phyloP scores from a whole-genome alignment of 2,329 filamentous ascomycete species.

The Raffaelea albimanens region DNA sequence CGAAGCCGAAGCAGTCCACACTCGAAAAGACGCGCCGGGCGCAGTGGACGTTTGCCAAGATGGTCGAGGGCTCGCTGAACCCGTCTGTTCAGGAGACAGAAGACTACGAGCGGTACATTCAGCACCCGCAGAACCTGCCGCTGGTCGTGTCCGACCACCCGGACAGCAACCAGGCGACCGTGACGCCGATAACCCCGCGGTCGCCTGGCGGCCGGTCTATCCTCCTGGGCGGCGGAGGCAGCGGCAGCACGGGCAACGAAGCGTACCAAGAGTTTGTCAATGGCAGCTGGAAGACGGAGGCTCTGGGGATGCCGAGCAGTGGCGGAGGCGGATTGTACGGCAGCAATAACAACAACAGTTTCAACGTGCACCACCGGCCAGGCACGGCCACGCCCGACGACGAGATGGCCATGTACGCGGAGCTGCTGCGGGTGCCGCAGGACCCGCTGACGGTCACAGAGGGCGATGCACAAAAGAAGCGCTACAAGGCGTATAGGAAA shows the following conservation, averaged over 20 bases:
- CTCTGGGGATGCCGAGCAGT: slow-evolving; percentile 27
- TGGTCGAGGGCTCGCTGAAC: slow-evolving; percentile 77
- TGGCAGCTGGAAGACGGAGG: slow-evolving; percentile 54
- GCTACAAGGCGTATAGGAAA: slow-evolving; percentile 93
- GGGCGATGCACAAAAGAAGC: slow-evolving; percentile 81
- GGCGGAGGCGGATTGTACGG: too few relatives aligned
- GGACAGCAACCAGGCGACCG: slow-evolving; percentile 21
- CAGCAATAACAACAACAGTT: slow-evolving; percentile 31
- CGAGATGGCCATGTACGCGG: slow-evolving; percentile 63
- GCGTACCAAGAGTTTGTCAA: slow-evolving; percentile 79
- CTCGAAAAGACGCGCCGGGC: slow-evolving; percentile 73
- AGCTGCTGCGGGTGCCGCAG: slow-evolving; percentile 67
- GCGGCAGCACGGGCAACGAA: slow-evolving; percentile 32
- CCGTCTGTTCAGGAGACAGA: slow-evolving; percentile 75
- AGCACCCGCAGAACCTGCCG: slow-evolving; percentile 80
- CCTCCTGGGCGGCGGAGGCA: slow-evolving; percentile 49
- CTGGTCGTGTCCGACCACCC: slow-evolving; percentile 65
- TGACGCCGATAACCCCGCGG: slow-evolving; percentile 33
- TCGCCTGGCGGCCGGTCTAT: slow-evolving; percentile 55
- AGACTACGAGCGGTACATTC: slow-evolving; percentile 83
- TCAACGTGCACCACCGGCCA: slow-evolving; percentile 10
- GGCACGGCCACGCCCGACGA: slow-evolving; percentile 34
- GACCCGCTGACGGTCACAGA: slow-evolving; percentile 81
- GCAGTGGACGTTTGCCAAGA: slow-evolving; percentile 81
- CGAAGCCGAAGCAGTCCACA: slow-evolving; percentile 44